Conservation (phyloP, 2,329 filamentous ascomycete genomes). For the Xylariaceae sp. region DNA sequence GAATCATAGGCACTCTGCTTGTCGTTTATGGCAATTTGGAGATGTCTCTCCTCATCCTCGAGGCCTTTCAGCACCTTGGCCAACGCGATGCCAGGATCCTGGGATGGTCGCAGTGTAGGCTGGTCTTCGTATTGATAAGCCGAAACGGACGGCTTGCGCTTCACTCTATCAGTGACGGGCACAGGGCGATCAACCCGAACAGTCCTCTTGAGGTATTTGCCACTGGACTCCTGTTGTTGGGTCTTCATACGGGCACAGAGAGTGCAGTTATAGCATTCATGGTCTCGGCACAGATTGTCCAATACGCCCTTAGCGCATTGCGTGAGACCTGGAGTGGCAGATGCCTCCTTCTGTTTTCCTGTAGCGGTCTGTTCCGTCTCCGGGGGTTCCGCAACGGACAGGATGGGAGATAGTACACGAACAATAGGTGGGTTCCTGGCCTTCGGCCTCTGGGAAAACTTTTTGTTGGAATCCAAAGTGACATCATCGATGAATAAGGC, state of each 20-base stretch:
- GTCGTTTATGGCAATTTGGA: slow-evolving; percentile 62
- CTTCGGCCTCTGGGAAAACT: slow-evolving; percentile 33
- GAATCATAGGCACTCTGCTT: slow-evolving; percentile 58
- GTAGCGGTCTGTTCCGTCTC: slow-evolving; percentile 32
- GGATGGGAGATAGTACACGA: slow-evolving; percentile 14
- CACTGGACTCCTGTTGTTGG: slow-evolving; percentile 30
- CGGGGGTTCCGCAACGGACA: slow-evolving; percentile 15
- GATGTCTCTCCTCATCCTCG: slow-evolving; percentile 71
- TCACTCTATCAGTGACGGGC: slow-evolving; percentile 57
- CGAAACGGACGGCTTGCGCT: slow-evolving; percentile 33
- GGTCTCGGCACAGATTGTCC: slow-evolving; percentile 45
- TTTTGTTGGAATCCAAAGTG: slow-evolving; percentile 43
- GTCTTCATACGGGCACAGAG: slow-evolving; percentile 51
- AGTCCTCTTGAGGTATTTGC: slow-evolving; percentile 44
- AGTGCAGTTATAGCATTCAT: slow-evolving; percentile 52
- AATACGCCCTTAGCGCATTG: slow-evolving; percentile 48
- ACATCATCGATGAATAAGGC: slow-evolving; percentile 55
- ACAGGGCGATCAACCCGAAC: slow-evolving; percentile 59
- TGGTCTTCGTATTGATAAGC: slow-evolving; percentile 43
- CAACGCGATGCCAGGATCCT: slow-evolving; percentile 65
- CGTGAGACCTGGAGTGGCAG: slow-evolving; percentile 35
- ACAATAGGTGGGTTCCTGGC: slow-evolving; percentile 7
- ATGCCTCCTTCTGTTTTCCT: slow-evolving; percentile 30
- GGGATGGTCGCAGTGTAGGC: slow-evolving; percentile 58
- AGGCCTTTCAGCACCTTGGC: slow-evolving; percentile 78